These are phyloP conservation scores for Verticillium tricorpus DNA, from an alignment of 2,329 filamentous ascomycete species.

Conservation along the genomic window DNA sequence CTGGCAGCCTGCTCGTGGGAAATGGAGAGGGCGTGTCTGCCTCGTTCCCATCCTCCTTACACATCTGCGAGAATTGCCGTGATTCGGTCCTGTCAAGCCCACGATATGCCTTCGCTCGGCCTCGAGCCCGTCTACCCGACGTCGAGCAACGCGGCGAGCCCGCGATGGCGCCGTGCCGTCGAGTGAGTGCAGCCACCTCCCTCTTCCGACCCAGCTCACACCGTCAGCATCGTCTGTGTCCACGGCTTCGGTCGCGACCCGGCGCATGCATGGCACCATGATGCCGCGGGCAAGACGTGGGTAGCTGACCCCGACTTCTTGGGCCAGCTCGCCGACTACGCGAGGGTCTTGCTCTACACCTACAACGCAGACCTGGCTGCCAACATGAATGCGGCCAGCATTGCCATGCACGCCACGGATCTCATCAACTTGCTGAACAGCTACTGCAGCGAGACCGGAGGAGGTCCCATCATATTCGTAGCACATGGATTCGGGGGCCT, in stretches of 20 bases:
- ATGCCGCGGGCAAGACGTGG: slow-evolving; percentile 18
- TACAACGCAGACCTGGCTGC: slow-evolving; percentile 18
- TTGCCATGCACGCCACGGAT: slow-evolving; percentile 17
- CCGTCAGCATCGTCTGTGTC: slow-evolving; percentile 17
- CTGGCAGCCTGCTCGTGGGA: not conserved
- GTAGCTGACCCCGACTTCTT: slow-evolving; percentile 19
- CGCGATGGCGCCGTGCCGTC: slow-evolving; percentile 4
- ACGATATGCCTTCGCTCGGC: slow-evolving; percentile 8
- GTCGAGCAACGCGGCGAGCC: not conserved
- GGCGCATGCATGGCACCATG: slow-evolving; percentile 17
- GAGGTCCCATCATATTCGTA: slow-evolving; percentile 16
- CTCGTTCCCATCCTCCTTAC: not conserved
- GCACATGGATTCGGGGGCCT: slow-evolving; percentile 19
- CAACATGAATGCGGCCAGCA: slow-evolving; percentile 18
- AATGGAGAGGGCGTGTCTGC: not conserved
- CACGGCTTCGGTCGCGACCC: slow-evolving; percentile 16
- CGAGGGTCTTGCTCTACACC: slow-evolving; percentile 16
- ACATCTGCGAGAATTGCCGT: not conserved
- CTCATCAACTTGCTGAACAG: slow-evolving; percentile 10
- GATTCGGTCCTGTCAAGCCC: not conserved
- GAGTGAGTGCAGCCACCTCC: slow-evolving; percentile 1
- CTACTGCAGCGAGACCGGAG: slow-evolving; percentile 1
- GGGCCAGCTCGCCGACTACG: slow-evolving; percentile 8
- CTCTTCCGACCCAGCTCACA: not conserved
- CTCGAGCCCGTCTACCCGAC: slow-evolving; percentile 11